phyloP scores from a whole-genome alignment of 2,329 filamentous ascomycete genomes.

The Akanthomyces lecanii region DNA sequence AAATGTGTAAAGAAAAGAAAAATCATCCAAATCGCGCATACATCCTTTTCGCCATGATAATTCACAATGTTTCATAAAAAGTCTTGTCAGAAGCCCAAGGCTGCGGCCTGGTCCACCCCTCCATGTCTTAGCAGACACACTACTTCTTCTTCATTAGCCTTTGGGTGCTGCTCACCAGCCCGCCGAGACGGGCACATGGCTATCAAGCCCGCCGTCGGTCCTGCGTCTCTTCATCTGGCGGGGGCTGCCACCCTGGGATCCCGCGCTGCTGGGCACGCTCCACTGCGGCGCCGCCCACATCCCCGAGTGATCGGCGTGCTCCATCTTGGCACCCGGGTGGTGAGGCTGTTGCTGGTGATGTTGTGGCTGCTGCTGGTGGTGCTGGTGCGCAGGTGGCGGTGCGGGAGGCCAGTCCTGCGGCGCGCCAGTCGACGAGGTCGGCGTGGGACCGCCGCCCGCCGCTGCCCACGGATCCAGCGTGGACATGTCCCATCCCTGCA shows the following conservation, averaged over 20 bases:
- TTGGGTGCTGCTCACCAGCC: slow-evolving; percentile 8
- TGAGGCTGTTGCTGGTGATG: slow-evolving; percentile 8
- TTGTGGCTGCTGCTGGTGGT: neutral
- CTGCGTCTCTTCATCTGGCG: slow-evolving; percentile 36
- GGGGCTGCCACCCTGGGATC: slow-evolving; percentile 28
- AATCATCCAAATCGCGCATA: neutral
- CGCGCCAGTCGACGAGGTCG: slow-evolving; percentile 20
- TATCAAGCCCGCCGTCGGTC: slow-evolving; percentile 28
- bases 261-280: slow-evolving; percentile 21
- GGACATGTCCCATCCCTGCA: slow-evolving; percentile 37
- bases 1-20: neutral
- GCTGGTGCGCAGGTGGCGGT: slow-evolving; percentile 12
- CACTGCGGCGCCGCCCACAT: slow-evolving; percentile 29
- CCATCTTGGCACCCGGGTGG: slow-evolving; percentile 26
- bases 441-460: slow-evolving; percentile 22
- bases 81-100: neutral
- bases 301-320: slow-evolving; percentile 28
- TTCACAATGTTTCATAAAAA: slow-evolving; percentile 2
- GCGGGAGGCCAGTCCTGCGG: slow-evolving; percentile 29
- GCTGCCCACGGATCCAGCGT: slow-evolving; percentile 33
- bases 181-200: slow-evolving; percentile 31
- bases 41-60: neutral
- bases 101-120: neutral
- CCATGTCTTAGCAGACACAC: neutral
- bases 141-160: neutral